Evolutionary conservation across 2,329 filamentous ascomycete species (phyloP), one percentile per base, ranked within the genome.

Genomic region (Xylaria polymorpha): DNA sequence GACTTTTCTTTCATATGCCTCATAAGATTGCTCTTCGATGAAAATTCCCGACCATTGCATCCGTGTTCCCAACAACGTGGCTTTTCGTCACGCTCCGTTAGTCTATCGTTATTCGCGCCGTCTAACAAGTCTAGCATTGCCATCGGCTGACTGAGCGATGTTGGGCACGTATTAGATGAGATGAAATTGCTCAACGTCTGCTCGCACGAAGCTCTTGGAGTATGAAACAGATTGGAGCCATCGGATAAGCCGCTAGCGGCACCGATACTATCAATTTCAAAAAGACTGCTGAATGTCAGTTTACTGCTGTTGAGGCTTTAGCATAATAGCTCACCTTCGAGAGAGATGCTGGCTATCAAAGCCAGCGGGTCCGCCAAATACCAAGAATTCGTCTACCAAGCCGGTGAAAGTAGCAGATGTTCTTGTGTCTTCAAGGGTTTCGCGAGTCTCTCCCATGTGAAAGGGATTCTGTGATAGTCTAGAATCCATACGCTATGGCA

Each of bases 31-130:
- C 75, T 76, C 63, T 73, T 73, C 56, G 75, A 75, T 51, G 75
- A 76, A 56, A 76, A 76, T 15, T 75, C 74, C 14, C 72, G 71
- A 9, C 75, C 75, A 53, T 76, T 75, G 67, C 75, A 76, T 48
- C 75, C 75, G 51, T 76, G 75, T 37, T 76, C 75, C 75, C 75
- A 76, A 44, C 75, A 76, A 9, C 72, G 71, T 57, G 75, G 71
- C 56, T 76, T 76, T 32, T 72, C 74, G 53, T 60, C 67, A 55
- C 59, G 60, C 6, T 73, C 70, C 57, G 62, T 59, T 48, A 69
- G 25, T 29, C 48, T 64, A 18, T 73, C 73, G 12, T 73, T 70
- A 29, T 55, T 66, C 56, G 57, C 60, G 50, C 43, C 71, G 35
- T 69, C 70, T 66, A 71, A 58, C 44, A 74, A 66, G 62, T 75